A percentile compares a stretch with the other conserved stretches of the same genome.
phyloP scores from a whole-genome alignment of 2,329 filamentous ascomycete genomes.

The Neonectria faginata region DNA sequence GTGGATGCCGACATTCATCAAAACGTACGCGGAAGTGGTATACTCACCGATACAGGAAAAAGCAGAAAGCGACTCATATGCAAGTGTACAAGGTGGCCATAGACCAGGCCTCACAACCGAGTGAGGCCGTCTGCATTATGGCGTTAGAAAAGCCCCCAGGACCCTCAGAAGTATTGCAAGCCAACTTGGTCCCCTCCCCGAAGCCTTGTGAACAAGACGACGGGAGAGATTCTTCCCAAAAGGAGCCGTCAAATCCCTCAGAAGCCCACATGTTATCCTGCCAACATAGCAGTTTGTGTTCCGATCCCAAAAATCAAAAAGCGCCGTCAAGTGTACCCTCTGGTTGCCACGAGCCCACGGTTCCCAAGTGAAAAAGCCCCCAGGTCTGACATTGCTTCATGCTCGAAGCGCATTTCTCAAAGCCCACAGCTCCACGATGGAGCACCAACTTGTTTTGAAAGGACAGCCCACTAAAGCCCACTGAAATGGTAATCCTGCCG shows the following conservation, averaged over 20 bases:
- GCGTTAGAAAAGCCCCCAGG: slow-evolving; percentile 52
- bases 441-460: slow-evolving; percentile 58
- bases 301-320: slow-evolving; percentile 51
- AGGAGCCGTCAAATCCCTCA: slow-evolving; percentile 55
- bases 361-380: slow-evolving; percentile 60
- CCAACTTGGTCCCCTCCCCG: slow-evolving; percentile 49
- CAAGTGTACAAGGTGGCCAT: slow-evolving; percentile 34
- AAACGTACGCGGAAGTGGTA: slow-evolving; percentile 42
- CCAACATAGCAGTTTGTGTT: slow-evolving; percentile 42
- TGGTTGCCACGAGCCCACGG: slow-evolving; percentile 55
- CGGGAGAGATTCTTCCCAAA: slow-evolving; percentile 47
- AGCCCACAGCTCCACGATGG: slow-evolving; percentile 60
- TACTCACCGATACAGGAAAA: slow-evolving; percentile 45
- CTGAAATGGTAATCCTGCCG: slow-evolving; percentile 55
- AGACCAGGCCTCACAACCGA: slow-evolving; percentile 10
- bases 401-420: slow-evolving; percentile 62
- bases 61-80: slow-evolving; percentile 31
- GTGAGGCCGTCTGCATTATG: slow-evolving; percentile 28
- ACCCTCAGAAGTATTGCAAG: slow-evolving; percentile 53
- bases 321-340: slow-evolving; percentile 35
- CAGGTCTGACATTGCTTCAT: slow-evolving; percentile 65
- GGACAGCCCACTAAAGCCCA: slow-evolving; percentile 67
- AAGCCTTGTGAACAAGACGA: slow-evolving; percentile 27
- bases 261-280: slow-evolving; percentile 51
- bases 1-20: slow-evolving; percentile 36